phyloP scores from a whole-genome alignment of 2,329 filamentous ascomycete species.

The Xylariaceae sp. region DNA sequence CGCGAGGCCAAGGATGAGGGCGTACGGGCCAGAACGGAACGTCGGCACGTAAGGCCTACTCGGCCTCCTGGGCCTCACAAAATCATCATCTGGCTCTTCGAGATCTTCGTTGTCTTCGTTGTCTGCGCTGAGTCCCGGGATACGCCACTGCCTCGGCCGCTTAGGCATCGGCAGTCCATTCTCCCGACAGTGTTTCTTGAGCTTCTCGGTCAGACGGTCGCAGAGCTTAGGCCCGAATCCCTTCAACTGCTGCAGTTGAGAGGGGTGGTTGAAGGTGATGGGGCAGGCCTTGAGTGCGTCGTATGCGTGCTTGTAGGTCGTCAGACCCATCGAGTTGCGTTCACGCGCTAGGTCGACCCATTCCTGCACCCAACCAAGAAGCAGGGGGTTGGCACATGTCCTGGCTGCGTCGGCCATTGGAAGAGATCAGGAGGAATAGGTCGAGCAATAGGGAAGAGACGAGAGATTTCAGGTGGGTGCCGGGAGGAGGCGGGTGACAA shows the following conservation, averaged over 20 bases:
- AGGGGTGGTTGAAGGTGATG: conserved; percentile 64
- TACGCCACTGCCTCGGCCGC: conserved; percentile 43
- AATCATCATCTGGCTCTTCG: conserved; percentile 32
- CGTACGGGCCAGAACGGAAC: conserved; percentile 70
- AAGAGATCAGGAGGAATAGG: not conserved
- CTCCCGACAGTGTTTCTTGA: conserved; percentile 56
- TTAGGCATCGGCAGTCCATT: conserved; percentile 65
- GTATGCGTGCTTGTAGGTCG: conserved; percentile 71
- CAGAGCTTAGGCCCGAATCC: conserved; percentile 70
- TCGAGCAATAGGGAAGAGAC: not conserved
- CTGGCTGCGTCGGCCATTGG: conserved; percentile 25
- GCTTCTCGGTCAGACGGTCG: conserved; percentile 58
- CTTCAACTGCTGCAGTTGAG: conserved; percentile 65
- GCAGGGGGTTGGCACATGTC: conserved; percentile 62
- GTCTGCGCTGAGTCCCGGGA: conserved; percentile 27
- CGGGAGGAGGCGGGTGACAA: no score
- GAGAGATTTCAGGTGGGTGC: not conserved
- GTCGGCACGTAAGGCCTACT: conserved; percentile 63
- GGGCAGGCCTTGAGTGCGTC: conserved; percentile 72
- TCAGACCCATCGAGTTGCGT: conserved; percentile 63
- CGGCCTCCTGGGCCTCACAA: conserved; percentile 48
- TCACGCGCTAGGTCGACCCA: conserved; percentile 67
- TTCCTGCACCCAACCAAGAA: conserved; percentile 70
- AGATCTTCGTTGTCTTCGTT: conserved; percentile 25
- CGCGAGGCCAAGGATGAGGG: conserved; percentile 62